Evolutionary conservation across 2,329 filamentous ascomycete species (phyloP), one percentile per base, ranked within the genome.

Genomic region (Emericellopsis atlantica): DNA sequence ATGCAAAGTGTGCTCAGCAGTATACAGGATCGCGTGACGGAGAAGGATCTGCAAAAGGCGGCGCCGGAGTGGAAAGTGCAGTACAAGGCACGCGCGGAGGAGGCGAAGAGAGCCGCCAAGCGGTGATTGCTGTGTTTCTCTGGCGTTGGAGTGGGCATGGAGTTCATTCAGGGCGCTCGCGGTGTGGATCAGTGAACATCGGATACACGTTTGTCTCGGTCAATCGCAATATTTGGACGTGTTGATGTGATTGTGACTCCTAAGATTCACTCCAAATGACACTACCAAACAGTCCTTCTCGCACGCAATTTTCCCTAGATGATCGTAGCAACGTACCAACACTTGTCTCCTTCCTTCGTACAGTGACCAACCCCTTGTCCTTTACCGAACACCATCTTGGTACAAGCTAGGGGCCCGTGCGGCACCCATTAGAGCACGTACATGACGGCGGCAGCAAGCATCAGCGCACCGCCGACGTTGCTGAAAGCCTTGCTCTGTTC

Each of bases 1-100:
- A 86, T 95, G 2, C 69, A 79, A 22, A 93, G 84, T 56, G 92
- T 98, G 4, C 72, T 95, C 44, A 81, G 90, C 48, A 94, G 86
- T 59, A 96, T 98, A 50, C 73, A 79, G 45, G 87, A 95, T 53
- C 79, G 79, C 2, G 87, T 98, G 10, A 84, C 78, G 0, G 79
- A 95, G 60, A 71, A 84, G 43, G 88, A 98, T 54, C 69, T 98
- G 29, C 71, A 89, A 36, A 71, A 64, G 2, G 71, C 76, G 1
- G 83, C 83, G 23, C 73, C 71, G 32, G 67, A 62, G n/a, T 90
- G 96, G 49, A 79, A 84, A 49, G 74, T 81, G 24, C 79, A 78
- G 12, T 95, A 88, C 81, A 95, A 95, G 62, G 42, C 42, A 12
- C 26, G 42, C 6, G 38, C 38, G 6, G 32, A 33, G 36, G 34